phyloP scores from a whole-genome alignment of 176 grass and related monocot species.

The Oryza australiensis region DNA sequence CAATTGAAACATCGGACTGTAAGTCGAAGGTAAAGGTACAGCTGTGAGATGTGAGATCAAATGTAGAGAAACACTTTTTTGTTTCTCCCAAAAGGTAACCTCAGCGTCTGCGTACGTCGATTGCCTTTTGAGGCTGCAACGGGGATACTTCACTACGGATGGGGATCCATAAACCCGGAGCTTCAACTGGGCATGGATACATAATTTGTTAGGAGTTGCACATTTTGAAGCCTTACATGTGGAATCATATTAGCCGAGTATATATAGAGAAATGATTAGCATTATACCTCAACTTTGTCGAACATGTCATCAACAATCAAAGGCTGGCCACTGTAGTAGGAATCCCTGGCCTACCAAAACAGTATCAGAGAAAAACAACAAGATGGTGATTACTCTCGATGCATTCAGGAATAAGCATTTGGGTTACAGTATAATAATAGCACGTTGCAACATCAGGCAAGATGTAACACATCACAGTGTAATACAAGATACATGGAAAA shows the following conservation, averaged over 20 bases:
- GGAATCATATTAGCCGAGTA: not conserved
- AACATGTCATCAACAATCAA: slow-evolving; percentile 95
- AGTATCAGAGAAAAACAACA: not conserved
- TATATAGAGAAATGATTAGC: not conserved
- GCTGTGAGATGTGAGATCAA: not conserved
- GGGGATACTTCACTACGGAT: slow-evolving; percentile 88
- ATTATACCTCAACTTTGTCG: slow-evolving; percentile 89
- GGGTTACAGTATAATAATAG: too few relatives aligned
- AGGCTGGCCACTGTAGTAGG: slow-evolving; percentile 90
- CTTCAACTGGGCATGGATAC: slow-evolving; percentile 56
- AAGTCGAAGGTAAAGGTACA: not conserved
- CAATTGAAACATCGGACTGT: slow-evolving; percentile 42
- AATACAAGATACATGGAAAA: too few relatives aligned
- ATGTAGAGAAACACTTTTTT: not conserved
- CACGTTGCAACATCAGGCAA: not conserved
- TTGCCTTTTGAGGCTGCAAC: slow-evolving; percentile 83
- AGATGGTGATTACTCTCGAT: not conserved
- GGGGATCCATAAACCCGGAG: slow-evolving; percentile 86
- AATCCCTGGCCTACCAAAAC: slow-evolving; percentile 71
- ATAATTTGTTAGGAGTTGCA: not conserved
- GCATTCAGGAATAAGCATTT: not conserved
- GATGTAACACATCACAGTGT: not conserved
- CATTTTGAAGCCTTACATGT: not conserved
- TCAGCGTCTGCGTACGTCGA: slow-evolving; percentile 86
- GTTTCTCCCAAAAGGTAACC: slow-evolving; percentile 48